phyloP scores from a whole-genome alignment of 352 stramenopile species.

The Globisporangium rhizosaccharum region DNA sequence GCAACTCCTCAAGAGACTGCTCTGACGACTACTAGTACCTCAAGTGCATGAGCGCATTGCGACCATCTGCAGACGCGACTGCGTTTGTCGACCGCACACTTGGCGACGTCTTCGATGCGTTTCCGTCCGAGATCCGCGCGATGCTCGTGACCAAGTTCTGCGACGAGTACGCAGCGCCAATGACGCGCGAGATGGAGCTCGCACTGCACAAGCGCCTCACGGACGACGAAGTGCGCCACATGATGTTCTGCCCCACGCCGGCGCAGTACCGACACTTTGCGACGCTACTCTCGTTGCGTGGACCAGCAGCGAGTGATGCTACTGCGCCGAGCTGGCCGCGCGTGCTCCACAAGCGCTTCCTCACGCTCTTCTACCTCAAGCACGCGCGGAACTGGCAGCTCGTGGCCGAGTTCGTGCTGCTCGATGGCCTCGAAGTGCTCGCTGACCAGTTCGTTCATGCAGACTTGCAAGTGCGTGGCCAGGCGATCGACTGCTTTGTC shows the following conservation, averaged over 20 bases:
- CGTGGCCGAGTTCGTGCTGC: conserved; percentile 26
- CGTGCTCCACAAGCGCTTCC: conserved; percentile 26
- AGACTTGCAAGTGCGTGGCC: conserved; percentile 31
- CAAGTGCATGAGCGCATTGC: background rate
- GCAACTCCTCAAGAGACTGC: no score
- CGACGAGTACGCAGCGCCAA: conserved; percentile 17
- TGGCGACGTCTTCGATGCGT: conserved; percentile 13
- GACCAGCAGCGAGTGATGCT: background rate
- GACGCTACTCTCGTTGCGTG: conserved; percentile 16
- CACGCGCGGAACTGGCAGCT: conserved; percentile 32
- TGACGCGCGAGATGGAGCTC: conserved; percentile 26
- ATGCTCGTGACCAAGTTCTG: conserved; percentile 22
- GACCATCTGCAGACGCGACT: background rate
- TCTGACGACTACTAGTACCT: no score
- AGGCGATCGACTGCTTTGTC: conserved; percentile 37
- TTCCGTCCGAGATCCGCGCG: conserved; percentile 18
- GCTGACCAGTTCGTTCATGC: conserved; percentile 21
- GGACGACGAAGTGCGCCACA: conserved; percentile 29
- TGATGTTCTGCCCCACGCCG: conserved; percentile 24
- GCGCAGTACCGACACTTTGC: conserved; percentile 23
- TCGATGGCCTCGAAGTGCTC: conserved; percentile 26
- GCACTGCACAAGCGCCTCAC: conserved; percentile 32
- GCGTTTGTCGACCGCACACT: conserved; percentile 17
- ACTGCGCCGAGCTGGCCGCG: conserved; percentile 1
- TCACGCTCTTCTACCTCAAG: conserved; percentile 36